These are phyloP conservation scores for Lachancea sp. DNA, from an alignment of 805 yeast species.

Conservation along the genomic window DNA sequence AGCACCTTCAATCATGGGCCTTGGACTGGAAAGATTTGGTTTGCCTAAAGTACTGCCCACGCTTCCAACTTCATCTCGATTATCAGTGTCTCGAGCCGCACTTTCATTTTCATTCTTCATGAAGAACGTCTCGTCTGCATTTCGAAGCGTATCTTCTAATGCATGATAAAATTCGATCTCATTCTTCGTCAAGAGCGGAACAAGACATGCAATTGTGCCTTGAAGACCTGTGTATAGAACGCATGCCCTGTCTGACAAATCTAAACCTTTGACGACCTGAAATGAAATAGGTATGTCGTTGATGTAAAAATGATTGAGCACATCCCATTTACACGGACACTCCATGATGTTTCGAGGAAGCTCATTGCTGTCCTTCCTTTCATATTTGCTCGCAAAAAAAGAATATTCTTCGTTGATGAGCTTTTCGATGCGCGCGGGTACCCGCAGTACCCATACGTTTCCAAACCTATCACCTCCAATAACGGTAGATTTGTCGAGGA, in stretches of 20 bases:
- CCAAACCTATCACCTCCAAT: slow-evolving; percentile 88
- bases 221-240: slow-evolving; percentile 69
- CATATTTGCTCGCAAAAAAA: slow-evolving; percentile 31
- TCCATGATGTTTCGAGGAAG: slow-evolving; percentile 20
- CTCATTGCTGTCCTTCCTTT: not conserved
- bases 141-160: slow-evolving; percentile 44
- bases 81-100: not conserved
- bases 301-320: slow-evolving; percentile 51
- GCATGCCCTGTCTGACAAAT: slow-evolving; percentile 48
- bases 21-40: not conserved
- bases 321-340: slow-evolving; percentile 43
- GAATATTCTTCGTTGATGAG: slow-evolving; percentile 43
- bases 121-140: slow-evolving; percentile 18
- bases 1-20: slow-evolving; percentile 21
- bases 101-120: slow-evolving; percentile 9
- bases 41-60: slow-evolving; percentile 6
- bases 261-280: slow-evolving; percentile 33
- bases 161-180: slow-evolving; percentile 56
- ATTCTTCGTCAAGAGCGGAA: slow-evolving; percentile 56
- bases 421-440: slow-evolving; percentile 44
- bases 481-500: slow-evolving; percentile 70
- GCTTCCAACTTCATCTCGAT: slow-evolving; percentile 3
- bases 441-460: slow-evolving; percentile 60
- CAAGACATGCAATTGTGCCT: slow-evolving; percentile 71
- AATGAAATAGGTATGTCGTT: slow-evolving; percentile 69